These are phyloP conservation scores for Cudoniella acicularis DNA, from an alignment of 495 filamentous ascomycete genomes.

Conservation along the genomic window DNA sequence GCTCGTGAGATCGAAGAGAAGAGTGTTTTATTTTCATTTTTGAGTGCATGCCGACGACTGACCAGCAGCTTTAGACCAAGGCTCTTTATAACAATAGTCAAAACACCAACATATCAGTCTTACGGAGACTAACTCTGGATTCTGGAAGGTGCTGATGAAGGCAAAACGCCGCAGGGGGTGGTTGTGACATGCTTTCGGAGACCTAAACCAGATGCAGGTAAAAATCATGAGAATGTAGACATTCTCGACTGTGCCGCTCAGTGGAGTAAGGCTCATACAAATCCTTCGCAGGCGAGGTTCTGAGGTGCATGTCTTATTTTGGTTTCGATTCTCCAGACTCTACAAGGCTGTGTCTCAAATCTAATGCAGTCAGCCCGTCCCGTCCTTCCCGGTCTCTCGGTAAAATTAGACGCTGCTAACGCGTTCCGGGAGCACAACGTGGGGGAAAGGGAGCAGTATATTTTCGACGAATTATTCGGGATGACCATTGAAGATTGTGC, in stretches of 20 bases:
- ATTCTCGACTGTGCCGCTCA: not conserved
- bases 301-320: not conserved
- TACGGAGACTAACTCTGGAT: too few species aligned
- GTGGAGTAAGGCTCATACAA: not conserved
- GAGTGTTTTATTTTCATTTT: too few species aligned
- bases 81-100: too few species aligned
- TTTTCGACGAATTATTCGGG: too few species aligned
- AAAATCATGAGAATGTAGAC: not conserved
- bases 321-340: not conserved
- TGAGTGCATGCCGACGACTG: too few species aligned
- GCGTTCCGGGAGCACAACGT: too few species aligned
- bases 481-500: too few species aligned
- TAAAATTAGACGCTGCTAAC: too few species aligned
- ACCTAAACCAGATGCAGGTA: not conserved
- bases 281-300: not conserved
- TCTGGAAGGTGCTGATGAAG: not conserved
- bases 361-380: not conserved
- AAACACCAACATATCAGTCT: too few species aligned
- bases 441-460: too few species aligned
- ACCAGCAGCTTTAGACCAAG: too few species aligned
- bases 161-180: not conserved
- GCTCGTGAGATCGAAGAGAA: too few species aligned
- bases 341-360: not conserved
- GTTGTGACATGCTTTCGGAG: not conserved
- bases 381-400: not conserved